phyloP scores from a whole-genome alignment of 352 stramenopile genomes.

The Globisporangium paroecandrum region DNA sequence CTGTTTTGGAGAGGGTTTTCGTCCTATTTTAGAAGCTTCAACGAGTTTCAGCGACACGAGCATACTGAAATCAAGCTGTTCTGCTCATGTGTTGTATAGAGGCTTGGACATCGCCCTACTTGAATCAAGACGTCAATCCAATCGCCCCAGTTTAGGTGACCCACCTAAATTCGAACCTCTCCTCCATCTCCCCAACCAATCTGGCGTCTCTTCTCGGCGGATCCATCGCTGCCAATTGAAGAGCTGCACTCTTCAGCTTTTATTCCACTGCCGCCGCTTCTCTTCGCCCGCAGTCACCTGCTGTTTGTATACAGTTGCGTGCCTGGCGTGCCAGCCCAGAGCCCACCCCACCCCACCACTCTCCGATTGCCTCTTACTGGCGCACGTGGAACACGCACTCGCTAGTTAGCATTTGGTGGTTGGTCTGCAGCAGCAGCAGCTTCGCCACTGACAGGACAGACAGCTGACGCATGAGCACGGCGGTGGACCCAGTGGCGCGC shows the following conservation, averaged over 20 bases:
- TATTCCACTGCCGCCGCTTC: background rate
- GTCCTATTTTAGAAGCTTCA: background rate
- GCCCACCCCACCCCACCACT: background rate
- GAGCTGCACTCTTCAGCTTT: slow-evolving; percentile 7
- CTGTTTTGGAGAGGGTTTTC: background rate
- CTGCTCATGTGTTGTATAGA: background rate
- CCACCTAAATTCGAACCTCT: slow-evolving; percentile 7
- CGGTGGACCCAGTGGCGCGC: slow-evolving; percentile 9
- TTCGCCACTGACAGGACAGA: too few species aligned
- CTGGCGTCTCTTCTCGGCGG: slow-evolving; percentile 6
- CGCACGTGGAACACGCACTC: background rate
- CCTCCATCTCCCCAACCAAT: background rate
- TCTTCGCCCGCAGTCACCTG: background rate
- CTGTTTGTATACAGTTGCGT: background rate
- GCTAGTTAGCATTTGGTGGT: background rate
- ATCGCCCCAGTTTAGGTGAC: background rate
- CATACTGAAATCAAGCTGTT: background rate
- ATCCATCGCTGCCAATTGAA: slow-evolving; percentile 5
- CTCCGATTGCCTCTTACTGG: background rate
- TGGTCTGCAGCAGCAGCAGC: background rate
- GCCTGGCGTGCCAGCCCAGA: background rate
- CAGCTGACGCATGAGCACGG: slow-evolving; percentile 11
- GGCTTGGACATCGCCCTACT: background rate
- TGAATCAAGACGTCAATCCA: background rate
- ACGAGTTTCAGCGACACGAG: background rate